phyloP scores from a whole-genome alignment of 805 yeast genomes.

The Starmerella powellii region DNA sequence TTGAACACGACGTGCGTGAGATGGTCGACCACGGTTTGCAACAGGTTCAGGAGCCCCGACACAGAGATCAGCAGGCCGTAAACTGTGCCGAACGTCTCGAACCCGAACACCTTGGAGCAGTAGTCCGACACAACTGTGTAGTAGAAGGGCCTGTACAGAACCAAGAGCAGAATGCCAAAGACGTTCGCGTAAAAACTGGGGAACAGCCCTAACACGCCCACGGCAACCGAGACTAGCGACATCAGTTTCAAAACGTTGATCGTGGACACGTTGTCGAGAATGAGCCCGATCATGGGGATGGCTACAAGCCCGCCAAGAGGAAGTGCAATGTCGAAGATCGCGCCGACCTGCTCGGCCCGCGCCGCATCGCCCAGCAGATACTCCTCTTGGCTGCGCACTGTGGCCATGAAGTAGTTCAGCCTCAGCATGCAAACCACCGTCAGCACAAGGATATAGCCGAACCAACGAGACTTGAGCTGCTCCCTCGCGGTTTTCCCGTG shows the following conservation, averaged over 20 bases:
- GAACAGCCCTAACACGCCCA: constrained; percentile 63
- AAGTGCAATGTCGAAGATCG: constrained; percentile 70
- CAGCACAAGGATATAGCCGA: constrained; percentile 59
- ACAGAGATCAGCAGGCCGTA: constrained; percentile 77
- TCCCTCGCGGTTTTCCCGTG: constrained; percentile 45
- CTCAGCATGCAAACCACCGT: constrained; percentile 84
- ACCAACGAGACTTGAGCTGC: constrained; percentile 56
- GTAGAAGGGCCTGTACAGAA: constrained; percentile 78
- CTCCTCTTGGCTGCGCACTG: constrained; percentile 69
- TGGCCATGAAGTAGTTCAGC: constrained; percentile 86
- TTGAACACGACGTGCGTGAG: constrained; percentile 55
- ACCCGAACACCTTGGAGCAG: constrained; percentile 87
- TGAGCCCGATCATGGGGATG: constrained; percentile 73
- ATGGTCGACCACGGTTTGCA: constrained; percentile 58
- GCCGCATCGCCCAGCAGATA: constrained; percentile 44
- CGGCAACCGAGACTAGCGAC: constrained; percentile 41
- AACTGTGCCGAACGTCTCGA: constrained; percentile 79
- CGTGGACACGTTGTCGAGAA: constrained; percentile 64
- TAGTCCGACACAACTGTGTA: constrained; percentile 88
- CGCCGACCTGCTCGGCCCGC: constrained; percentile 47
- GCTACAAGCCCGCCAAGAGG: constrained; percentile 83
- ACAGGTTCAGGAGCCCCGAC: constrained; percentile 68
- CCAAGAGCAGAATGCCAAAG: constrained; percentile 58
- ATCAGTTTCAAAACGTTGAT: constrained; percentile 41
- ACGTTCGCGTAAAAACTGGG: constrained; percentile 42